A percentile compares a stretch with the other conserved stretches of the same genome.
Conservation (phyloP, 345 rosid genomes). For the Populus alba region DNA sequence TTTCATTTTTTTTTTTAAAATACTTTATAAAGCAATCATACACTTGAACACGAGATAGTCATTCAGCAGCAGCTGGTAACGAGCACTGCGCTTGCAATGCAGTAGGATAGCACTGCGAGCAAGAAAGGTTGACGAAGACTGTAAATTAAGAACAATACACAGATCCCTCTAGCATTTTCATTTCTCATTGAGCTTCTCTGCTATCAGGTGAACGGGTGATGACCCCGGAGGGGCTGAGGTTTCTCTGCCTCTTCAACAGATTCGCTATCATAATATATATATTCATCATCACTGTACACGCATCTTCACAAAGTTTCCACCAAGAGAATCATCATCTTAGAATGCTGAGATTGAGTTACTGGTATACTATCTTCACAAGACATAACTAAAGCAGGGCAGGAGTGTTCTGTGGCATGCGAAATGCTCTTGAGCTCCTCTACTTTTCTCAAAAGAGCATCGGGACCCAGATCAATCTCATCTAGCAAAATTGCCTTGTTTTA, state of each 20-base stretch:
- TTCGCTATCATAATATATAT: slow-evolving; percentile 26
- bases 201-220: slow-evolving; percentile 62
- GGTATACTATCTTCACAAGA: slow-evolving; percentile 28
- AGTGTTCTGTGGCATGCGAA: slow-evolving; percentile 69
- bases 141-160: background rate
- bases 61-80: background rate
- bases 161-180: background rate
- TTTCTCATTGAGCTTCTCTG: slow-evolving; percentile 37
- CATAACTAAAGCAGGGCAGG: slow-evolving; percentile 59
- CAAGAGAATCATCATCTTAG: slow-evolving; percentile 18
- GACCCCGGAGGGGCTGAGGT: slow-evolving; percentile 46
- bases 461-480: slow-evolving; percentile 53
- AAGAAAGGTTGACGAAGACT: background rate
- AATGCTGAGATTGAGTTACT: slow-evolving; percentile 25
- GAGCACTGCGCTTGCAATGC: background rate
- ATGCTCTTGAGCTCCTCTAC: slow-evolving; percentile 71
- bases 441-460: slow-evolving; percentile 62
- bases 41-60: background rate
- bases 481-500: slow-evolving; percentile 64
- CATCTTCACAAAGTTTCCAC: slow-evolving; percentile 19
- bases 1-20: too few relatives aligned
- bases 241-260: slow-evolving; percentile 39
- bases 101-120: background rate
- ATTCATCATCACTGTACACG: slow-evolving; percentile 34
- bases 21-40: too few relatives aligned